Evolutionary conservation across 345 rosid species (phyloP).

Genomic region (Citrus maxima): DNA sequence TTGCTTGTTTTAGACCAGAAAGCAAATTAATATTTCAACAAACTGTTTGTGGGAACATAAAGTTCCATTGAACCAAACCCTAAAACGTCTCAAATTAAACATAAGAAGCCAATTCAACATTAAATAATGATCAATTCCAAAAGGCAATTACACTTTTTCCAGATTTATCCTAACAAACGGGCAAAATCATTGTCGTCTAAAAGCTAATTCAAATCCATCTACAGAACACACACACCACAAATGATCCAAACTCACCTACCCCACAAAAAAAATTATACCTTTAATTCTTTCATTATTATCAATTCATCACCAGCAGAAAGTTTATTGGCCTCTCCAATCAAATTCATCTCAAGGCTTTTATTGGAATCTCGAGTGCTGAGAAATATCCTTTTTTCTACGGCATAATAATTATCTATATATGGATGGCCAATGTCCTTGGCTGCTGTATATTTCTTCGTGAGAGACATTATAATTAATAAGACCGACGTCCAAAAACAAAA

Average conservation of each 20-base stretch:
- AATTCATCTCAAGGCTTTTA: constrained; percentile 34
- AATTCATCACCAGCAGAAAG: constrained; percentile 11
- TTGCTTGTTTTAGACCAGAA: constrained; percentile 22
- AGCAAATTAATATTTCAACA: not conserved
- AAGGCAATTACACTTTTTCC: constrained; percentile 18
- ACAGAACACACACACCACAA: not conserved
- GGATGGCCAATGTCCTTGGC: constrained; percentile 10
- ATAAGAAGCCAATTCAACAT: constrained; percentile 18
- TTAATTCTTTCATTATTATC: constrained; percentile 17
- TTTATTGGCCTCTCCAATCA: constrained; percentile 18
- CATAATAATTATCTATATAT: constrained; percentile 18
- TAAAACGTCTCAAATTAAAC: constrained; percentile 13
- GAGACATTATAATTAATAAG: not conserved
- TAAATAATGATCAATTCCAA: constrained; percentile 14
- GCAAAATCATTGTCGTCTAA: constrained; percentile 39
- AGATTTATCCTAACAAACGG: constrained; percentile 14
- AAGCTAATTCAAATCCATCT: constrained; percentile 22
- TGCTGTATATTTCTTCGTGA: not conserved
- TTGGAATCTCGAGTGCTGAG: constrained; percentile 7
- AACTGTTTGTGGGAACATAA: not conserved
- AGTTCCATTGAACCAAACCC: constrained; percentile 32
- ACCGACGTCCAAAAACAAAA: not conserved
- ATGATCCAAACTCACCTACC: constrained; percentile 20
- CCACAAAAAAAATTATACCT: constrained; percentile 10
- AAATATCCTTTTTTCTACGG: constrained; percentile 8